Conservation (phyloP, 129 eudicot genomes). For the Pseudognaphalium luteoalbum region DNA sequence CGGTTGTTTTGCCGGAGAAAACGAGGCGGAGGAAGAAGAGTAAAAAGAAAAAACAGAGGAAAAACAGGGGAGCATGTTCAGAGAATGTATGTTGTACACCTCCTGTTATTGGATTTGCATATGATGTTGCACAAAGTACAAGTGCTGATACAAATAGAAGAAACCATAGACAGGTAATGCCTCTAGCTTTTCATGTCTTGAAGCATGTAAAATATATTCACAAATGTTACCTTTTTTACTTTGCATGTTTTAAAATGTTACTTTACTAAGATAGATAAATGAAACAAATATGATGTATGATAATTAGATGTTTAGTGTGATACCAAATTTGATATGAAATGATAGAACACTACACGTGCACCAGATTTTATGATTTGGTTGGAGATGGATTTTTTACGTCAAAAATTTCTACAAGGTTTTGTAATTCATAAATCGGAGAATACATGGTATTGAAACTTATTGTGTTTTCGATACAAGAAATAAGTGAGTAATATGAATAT, state of each 20-base stretch:
- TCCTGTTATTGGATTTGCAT: slow-evolving; percentile 40
- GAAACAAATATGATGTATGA: too few species aligned
- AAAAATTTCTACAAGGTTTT: too few species aligned
- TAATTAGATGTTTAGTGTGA: too few species aligned
- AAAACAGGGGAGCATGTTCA: slow-evolving; percentile 27
- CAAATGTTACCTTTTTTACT: neutral
- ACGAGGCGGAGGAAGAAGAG: slow-evolving; percentile 26
- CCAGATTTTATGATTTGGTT: too few species aligned
- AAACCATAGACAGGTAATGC: slow-evolving; percentile 36
- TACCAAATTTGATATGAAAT: too few species aligned
- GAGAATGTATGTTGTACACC: slow-evolving; percentile 53
- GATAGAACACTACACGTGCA: too few species aligned
- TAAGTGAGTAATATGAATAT: neutral
- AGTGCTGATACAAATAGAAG: slow-evolving; percentile 34
- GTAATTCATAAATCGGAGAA: neutral
- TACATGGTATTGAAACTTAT: neutral
- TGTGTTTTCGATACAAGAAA: too few species aligned
- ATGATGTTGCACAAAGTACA: slow-evolving; percentile 43
- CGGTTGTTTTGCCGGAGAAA: slow-evolving; percentile 25
- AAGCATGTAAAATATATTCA: neutral
- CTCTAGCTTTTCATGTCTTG: neutral
- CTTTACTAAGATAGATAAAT: too few species aligned
- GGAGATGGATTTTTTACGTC: too few species aligned
- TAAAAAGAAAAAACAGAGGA: slow-evolving; percentile 36
- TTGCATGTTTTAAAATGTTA: too few species aligned